Evolutionary conservation across 306 rosid species (phyloP), one percentile per base, ranked within the genome.

Genomic region (Prunus armeniaca): DNA sequence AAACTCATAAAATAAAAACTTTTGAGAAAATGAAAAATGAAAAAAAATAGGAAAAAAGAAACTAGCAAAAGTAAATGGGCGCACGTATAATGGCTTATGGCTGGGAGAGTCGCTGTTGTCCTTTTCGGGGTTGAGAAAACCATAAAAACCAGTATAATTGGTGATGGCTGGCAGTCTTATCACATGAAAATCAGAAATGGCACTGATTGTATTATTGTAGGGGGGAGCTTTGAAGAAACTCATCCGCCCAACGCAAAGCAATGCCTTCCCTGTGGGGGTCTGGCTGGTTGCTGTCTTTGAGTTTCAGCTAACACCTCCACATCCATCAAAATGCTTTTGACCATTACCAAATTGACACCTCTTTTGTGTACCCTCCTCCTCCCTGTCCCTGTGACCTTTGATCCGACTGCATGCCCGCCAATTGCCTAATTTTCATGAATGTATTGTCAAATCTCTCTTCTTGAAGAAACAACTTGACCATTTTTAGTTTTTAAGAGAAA

Each of bases 131-230:
- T 72, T 72, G 80, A 55, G 76, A 60, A 80, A 68, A 72, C 24
- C 70, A 76, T 62, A 71, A 52, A 71, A 77, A 52, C 30, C 64
- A 67, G 55, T 24, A 66, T 65, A 65, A 70, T 62, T 45, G 24
- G 65, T 61, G 76, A 62, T 38, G 43, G 25, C 61, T 81, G 81
- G 80, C 83, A 66, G 82, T 91, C 95, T 84, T 86, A 87, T 91
- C 86, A 83, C 78, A 76, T 76, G 87, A 82, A 81, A 88, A 82
- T 84, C 82, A 83, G 66, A 79, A 88, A 82, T 58, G 75, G 57
- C 86, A 76, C 78, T 78, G 72, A 74, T 73, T 56, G 82, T 83
- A 78, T 85, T 54, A 13, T 17, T 69, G 74, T 52, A 52, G 22
- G 19, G 19, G 8, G 5, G 41, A 34, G 41, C 41, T 34, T 18